phyloP scores from a whole-genome alignment of 345 rosid species.

The Arabis alpina region DNA sequence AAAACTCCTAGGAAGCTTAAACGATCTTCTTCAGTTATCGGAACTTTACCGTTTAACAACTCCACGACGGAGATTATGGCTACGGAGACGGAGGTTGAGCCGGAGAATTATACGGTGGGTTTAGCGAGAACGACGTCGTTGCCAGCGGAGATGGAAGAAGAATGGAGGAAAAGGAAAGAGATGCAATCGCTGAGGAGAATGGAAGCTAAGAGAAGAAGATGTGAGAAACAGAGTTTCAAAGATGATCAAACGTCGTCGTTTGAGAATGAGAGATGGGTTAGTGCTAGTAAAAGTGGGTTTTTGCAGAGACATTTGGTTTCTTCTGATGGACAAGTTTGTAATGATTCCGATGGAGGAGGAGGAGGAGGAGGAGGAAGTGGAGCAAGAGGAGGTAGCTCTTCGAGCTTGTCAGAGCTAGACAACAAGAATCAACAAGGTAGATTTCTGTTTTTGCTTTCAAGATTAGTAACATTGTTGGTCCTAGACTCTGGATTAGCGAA shows the following conservation, averaged over 20 bases:
- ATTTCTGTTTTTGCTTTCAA: background rate
- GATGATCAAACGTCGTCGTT: conserved; percentile 46
- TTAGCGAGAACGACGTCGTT: conserved; percentile 80
- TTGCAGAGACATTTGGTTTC: conserved; percentile 56
- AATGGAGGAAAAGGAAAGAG: conserved; percentile 90
- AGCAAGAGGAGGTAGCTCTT: conserved; percentile 62
- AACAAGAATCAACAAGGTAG: conserved; percentile 68
- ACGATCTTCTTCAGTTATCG: conserved; percentile 81
- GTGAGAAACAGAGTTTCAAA: conserved; percentile 71
- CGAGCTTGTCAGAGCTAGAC: conserved; percentile 68
- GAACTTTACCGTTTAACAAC: conserved; percentile 33
- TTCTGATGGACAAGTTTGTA: conserved; percentile 48
- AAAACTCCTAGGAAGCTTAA: conserved; percentile 57
- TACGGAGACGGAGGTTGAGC: conserved; percentile 35
- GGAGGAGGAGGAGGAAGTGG: background rate
- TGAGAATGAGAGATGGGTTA: conserved; percentile 51
- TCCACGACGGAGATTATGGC: background rate
- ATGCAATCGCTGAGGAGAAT: conserved; percentile 77
- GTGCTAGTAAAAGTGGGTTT: conserved; percentile 42
- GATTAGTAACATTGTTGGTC: conserved; percentile 4
- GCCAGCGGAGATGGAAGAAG: conserved; percentile 89
- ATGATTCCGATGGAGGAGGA: conserved; percentile 50
- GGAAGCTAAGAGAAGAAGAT: conserved; percentile 86
- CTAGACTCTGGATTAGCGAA: background rate
- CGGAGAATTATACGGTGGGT: conserved; percentile 48